Evolutionary conservation across 2,329 filamentous ascomycete species (phyloP), one percentile per base, ranked within the genome.

Genomic region (Botrytis elliptica): DNA sequence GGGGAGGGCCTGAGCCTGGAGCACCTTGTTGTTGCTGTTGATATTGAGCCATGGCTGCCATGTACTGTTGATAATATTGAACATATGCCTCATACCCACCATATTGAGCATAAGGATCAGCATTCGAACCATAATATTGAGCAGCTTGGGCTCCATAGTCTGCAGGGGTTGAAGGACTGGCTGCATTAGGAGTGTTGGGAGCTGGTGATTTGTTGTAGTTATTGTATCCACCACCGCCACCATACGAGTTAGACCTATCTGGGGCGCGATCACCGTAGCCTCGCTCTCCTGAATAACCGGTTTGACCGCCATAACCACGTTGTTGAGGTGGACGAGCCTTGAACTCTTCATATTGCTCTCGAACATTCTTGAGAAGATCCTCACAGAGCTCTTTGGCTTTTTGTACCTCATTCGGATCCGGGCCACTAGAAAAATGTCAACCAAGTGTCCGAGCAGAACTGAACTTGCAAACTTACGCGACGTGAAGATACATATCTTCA

Each of bases 401-500:
- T 75, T 94, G 88, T 49, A 99, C 95, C 86, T 97, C 94, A 75
- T 89, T 88, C 25, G 93, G 88, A 81, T 98, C 94, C 10, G 96
- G 96, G 8, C 95, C 95, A 75, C 94, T 97, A 77, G 46, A 66
- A 72, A 40, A 38, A 55, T 57, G 46, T 75, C 46, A 76, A 74
- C 40, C 69, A 65, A 1, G 8, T 71, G 22, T 14, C 18, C 67
- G 36, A 40, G 57, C 9, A 62, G 20, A 65, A 42, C 25, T 14
- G 14, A 69, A 14, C 10, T 36, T 57, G 29, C 36, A 75, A 42
- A 87, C 92, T 82, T 87, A 97, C 92, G 96, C 93, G 77, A 98
- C 95, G 82, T 98, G 95, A 64, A 99, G 87, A 81, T 94, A 98
- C 94, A 99, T 98, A 3, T 94, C 90, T 81, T 98, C 95, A 66